phyloP scores from a whole-genome alignment of 2,329 filamentous ascomycete species.

The Ophioceras dolichostomum region DNA sequence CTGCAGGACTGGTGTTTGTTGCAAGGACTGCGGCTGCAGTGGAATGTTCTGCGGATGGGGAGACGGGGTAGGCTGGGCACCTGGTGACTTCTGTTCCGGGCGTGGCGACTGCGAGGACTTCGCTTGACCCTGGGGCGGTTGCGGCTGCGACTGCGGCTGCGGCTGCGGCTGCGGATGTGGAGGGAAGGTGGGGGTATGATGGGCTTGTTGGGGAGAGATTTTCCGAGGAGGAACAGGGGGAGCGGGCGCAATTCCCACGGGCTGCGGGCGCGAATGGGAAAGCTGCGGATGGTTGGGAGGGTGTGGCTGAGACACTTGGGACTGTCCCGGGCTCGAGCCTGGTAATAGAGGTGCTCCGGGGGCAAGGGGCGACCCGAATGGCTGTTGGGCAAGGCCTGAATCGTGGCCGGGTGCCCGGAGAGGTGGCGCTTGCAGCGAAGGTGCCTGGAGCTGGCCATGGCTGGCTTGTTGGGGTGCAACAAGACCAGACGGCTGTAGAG shows the following conservation, averaged over 20 bases:
- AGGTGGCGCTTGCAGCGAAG: too few species aligned
- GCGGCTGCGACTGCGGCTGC: background rate
- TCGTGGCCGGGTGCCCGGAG: too few species aligned
- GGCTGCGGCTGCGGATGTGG: conserved; percentile 1
- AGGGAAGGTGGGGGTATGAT: conserved; percentile 1
- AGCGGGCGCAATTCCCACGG: background rate
- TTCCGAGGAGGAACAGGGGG: conserved; percentile 1
- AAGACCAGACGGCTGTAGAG: conserved; percentile 11
- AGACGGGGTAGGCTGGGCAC: too few species aligned
- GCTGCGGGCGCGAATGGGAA: background rate
- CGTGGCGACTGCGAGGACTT: conserved; percentile 8
- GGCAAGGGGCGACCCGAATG: too few species aligned
- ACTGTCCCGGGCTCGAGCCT: too few species aligned
- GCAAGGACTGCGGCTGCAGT: too few species aligned
- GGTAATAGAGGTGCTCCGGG: too few species aligned
- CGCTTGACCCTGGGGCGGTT: background rate
- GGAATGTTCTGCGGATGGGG: too few species aligned
- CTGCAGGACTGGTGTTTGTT: too few species aligned
- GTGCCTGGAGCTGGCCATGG: conserved; percentile 10
- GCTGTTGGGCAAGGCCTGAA: too few species aligned
- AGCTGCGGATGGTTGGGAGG: conserved; percentile 10
- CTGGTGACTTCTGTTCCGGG: too few species aligned
- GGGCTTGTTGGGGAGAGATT: conserved; percentile 3
- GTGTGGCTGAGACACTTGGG: conserved; percentile 11
- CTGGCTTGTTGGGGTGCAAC: conserved; percentile 22